Evolutionary conservation across 306 rosid species (phyloP).

Genomic region (Acacia melanoxylon): DNA sequence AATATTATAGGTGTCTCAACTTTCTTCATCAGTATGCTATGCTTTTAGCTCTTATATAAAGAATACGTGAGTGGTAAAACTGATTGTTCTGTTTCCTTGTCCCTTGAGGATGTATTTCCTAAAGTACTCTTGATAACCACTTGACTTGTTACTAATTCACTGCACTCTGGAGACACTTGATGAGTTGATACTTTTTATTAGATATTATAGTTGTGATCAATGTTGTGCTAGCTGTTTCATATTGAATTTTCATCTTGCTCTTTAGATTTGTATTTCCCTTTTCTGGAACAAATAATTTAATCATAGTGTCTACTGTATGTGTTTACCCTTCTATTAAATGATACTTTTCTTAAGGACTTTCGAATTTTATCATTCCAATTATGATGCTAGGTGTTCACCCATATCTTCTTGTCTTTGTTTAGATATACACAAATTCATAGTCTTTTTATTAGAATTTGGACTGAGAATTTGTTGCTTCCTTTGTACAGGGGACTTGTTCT

Average conservation of each 20-base stretch:
- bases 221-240: not conserved
- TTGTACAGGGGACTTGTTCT: constrained; percentile 83
- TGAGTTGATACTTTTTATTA: not conserved
- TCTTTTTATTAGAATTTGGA: constrained; percentile 11
- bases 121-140: not conserved
- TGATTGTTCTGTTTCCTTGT: not conserved
- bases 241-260: constrained; percentile 11
- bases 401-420: not conserved
- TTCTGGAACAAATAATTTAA: constrained; percentile 1
- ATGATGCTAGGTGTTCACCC: not conserved
- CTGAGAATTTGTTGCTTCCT: constrained; percentile 20
- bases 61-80: not conserved
- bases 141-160: not conserved
- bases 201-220: not conserved
- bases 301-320: constrained; percentile 1
- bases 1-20: not conserved
- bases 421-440: no score
- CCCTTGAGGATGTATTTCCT: not conserved
- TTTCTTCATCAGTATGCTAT: not conserved
- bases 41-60: not conserved
- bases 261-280: constrained; percentile 12
- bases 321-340: not conserved
- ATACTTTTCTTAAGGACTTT: constrained; percentile 8
- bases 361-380: not conserved
- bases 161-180: not conserved